Evolutionary conservation across 2,329 filamentous ascomycete species (phyloP).

Genomic region (Botrytis sinoallii): DNA sequence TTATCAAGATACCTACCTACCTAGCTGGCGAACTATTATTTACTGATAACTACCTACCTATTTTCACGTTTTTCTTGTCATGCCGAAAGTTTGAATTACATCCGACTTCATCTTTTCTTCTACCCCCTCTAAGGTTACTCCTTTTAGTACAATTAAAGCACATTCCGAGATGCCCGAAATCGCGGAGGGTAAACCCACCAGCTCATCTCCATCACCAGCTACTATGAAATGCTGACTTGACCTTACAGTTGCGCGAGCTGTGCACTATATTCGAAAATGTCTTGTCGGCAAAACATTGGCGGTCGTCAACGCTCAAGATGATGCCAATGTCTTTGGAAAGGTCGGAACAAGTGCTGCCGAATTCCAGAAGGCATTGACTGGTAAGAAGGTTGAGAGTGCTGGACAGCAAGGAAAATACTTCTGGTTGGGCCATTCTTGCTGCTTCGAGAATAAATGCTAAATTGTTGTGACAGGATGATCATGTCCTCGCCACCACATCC

Average conservation of each 20-base stretch:
- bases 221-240: constrained; percentile 2
- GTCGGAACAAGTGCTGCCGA: constrained; percentile 74
- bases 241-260: constrained; percentile 69
- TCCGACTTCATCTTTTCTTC: background rate
- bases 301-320: constrained; percentile 69
- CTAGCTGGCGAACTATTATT: background rate
- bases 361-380: constrained; percentile 70
- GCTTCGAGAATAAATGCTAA: constrained; percentile 3
- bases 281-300: constrained; percentile 80
- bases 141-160: background rate
- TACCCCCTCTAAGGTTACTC: background rate
- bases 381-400: constrained; percentile 67
- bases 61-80: background rate
- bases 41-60: background rate
- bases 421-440: constrained; percentile 51
- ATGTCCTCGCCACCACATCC: constrained; percentile 77
- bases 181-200: constrained; percentile 49
- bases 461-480: constrained; percentile 51
- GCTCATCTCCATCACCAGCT: background rate
- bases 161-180: constrained; percentile 56
- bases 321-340: constrained; percentile 86
- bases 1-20: too few species aligned
- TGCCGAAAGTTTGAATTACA: background rate
- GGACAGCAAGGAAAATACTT: constrained; percentile 97
- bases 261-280: constrained; percentile 78